phyloP scores from a whole-genome alignment of 352 stramenopile species.

The Globisporangium emineosum region DNA sequence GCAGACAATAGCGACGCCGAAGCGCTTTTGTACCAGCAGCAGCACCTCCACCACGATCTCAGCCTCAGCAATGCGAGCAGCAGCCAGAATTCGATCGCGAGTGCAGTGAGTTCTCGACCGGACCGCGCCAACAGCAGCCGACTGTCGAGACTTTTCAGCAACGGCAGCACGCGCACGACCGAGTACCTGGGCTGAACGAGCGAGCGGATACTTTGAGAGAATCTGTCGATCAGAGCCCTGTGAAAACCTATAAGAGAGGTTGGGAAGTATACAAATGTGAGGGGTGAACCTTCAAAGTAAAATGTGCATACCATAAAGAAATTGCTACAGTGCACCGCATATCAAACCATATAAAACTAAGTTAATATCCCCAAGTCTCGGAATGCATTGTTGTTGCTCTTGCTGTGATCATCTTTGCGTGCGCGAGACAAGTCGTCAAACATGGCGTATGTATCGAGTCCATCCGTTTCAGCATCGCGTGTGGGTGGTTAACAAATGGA shows the following conservation, averaged over 20 bases:
- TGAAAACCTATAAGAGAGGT: not conserved
- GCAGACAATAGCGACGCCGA: conserved; percentile 6
- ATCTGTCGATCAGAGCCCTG: too few relatives aligned
- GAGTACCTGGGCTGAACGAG: conserved; percentile 23
- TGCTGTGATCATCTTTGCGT: too few relatives aligned
- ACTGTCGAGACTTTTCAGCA: conserved; percentile 21
- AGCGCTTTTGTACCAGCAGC: conserved; percentile 23
- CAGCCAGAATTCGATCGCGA: conserved; percentile 1
- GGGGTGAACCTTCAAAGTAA: not conserved
- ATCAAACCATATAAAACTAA: conserved; percentile 1
- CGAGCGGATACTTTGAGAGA: too few relatives aligned
- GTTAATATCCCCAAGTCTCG: not conserved
- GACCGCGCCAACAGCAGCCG: conserved; percentile 13
- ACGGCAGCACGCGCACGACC: conserved; percentile 17
- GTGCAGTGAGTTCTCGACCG: not conserved
- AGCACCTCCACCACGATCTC: conserved; percentile 22
- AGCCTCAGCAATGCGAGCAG: conserved; percentile 22
- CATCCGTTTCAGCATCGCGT: too few relatives aligned
- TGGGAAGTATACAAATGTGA: not conserved
- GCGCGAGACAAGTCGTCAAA: too few relatives aligned
- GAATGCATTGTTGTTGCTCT: too few relatives aligned
- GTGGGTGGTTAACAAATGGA: too few relatives aligned
- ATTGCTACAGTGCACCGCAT: not conserved
- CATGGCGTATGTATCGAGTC: too few relatives aligned
- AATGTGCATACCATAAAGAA: not conserved